Evolutionary conservation across 2,329 filamentous ascomycete genomes (phyloP), one percentile per base, ranked within the genome.

Genomic region (Aspergillus cejpii): DNA sequence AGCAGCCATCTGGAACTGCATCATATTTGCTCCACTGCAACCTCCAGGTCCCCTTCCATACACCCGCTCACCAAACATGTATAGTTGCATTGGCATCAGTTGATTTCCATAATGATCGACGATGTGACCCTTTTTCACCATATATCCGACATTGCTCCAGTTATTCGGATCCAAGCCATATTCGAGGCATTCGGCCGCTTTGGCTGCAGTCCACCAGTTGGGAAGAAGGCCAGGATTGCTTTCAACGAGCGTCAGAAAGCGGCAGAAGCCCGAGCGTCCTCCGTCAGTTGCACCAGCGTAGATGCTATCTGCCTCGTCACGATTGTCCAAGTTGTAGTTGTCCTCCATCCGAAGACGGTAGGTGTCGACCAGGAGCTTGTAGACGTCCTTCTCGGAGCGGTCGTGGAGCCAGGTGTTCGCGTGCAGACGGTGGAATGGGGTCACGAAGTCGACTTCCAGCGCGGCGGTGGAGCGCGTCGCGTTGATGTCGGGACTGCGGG

Each of bases 351-450:
- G 69, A n/a, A 77, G 51, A 23, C 72, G 71, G 52, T 75, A 76
- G 1, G 64, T 49, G 48, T 78, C 74, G 42, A 77, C 66, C 8
- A 78, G 66, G 1, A 75, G 51, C 19, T 60, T 53, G 55, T 69
- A 77, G 3, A 72, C 66, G 33, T 76, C 73, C 14, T 55, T 55
- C 48, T 74, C 61, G 1, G 70, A 61, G 10, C 70, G 70, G 48
- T 60, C 56, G 43, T 75, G 67, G 3, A 77, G 66, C 58, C 64
- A 77, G 2, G 59, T 73, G 26, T 59, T 59, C 2, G 60, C 58
- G 1, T 63, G 44, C 1, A 76, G 67, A n/a, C 58, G 59, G 1
- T 63, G 63, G 48, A 74, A 75, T 3, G 73, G 69, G 0, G 60
- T 54, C 0, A 47, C 10, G 26, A 70, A 53, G 39, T 48, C 49